Conservation (phyloP, 495 filamentous ascomycete genomes). For the Chaetomidium leptoderma region DNA sequence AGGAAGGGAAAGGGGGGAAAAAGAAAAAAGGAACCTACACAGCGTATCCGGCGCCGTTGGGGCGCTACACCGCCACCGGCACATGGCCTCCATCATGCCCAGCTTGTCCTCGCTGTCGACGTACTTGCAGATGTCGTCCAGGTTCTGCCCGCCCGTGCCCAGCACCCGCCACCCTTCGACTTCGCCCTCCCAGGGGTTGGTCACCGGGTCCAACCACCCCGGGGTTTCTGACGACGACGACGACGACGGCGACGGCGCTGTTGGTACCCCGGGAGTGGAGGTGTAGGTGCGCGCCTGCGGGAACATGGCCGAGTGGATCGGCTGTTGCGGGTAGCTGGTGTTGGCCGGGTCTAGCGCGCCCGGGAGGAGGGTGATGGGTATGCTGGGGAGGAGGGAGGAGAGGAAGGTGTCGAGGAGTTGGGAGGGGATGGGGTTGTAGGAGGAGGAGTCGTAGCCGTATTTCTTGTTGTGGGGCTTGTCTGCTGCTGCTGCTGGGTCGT, state of each 20-base stretch:
- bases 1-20: neutral
- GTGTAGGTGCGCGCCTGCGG: conserved; percentile 65
- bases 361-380: conserved; percentile 77
- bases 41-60: conserved; percentile 95
- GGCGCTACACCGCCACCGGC: conserved; percentile 86
- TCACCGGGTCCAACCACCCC: conserved; percentile 82
- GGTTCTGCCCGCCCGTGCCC: conserved; percentile 82
- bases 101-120: conserved; percentile 69
- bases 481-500: conserved; percentile 30
- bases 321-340: conserved; percentile 73
- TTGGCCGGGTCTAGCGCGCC: conserved; percentile 76
- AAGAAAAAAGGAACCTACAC: conserved; percentile 56
- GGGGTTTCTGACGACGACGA: conserved; percentile 36
- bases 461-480: conserved; percentile 61
- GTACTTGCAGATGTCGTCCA: conserved; percentile 92
- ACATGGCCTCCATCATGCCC: conserved; percentile 84
- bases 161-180: conserved; percentile 82
- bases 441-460: conserved; percentile 87
- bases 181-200: conserved; percentile 89
- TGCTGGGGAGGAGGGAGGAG: conserved; percentile 68
- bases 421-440: conserved; percentile 82
- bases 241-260: conserved; percentile 1
- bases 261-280: conserved; percentile 2
- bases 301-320: conserved; percentile 79
- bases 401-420: conserved; percentile 81